Percentiles rank a stretch among this genome's conserved stretches.
Conservation (phyloP, 805 yeast species). For the Saccharomycopsis javanensis region DNA sequence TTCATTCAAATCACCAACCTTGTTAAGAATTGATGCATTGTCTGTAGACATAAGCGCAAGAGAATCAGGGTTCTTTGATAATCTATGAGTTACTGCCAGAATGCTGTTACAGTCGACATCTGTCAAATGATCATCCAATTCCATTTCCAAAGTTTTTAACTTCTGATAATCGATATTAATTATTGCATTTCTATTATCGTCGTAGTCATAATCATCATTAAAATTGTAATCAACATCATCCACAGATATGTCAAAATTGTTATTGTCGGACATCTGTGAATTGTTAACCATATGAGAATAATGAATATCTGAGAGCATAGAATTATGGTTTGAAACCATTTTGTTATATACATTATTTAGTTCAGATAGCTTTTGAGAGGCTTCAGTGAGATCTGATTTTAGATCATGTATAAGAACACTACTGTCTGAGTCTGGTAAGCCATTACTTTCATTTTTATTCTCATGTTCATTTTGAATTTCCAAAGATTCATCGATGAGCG, state of each 20-base stretch:
- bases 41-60: not conserved
- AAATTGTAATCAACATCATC: not conserved
- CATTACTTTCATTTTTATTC: slow-evolving; percentile 1
- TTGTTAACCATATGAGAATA: not conserved
- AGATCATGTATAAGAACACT: slow-evolving; percentile 1
- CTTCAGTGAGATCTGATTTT: slow-evolving; percentile 8
- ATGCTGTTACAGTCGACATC: not conserved
- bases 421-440: not conserved
- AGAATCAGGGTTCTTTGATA: slow-evolving; percentile 6
- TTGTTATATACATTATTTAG: slow-evolving; percentile 6
- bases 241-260: not conserved
- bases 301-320: not conserved
- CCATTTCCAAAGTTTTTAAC: slow-evolving; percentile 5
- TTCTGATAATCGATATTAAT: not conserved
- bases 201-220: not conserved
- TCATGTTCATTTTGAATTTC: slow-evolving; percentile 5
- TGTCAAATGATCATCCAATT: not conserved
- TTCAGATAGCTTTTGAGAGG: slow-evolving; percentile 4
- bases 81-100: slow-evolving; percentile 3
- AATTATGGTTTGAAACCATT: not conserved
- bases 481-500: not conserved
- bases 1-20: not conserved
- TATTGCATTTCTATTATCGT: not conserved
- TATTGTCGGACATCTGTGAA: not conserved
- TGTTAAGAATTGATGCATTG: slow-evolving; percentile 2